Evolutionary conservation across 2,329 filamentous ascomycete genomes (phyloP).

Genomic region (Verticillium alfalfae): DNA sequence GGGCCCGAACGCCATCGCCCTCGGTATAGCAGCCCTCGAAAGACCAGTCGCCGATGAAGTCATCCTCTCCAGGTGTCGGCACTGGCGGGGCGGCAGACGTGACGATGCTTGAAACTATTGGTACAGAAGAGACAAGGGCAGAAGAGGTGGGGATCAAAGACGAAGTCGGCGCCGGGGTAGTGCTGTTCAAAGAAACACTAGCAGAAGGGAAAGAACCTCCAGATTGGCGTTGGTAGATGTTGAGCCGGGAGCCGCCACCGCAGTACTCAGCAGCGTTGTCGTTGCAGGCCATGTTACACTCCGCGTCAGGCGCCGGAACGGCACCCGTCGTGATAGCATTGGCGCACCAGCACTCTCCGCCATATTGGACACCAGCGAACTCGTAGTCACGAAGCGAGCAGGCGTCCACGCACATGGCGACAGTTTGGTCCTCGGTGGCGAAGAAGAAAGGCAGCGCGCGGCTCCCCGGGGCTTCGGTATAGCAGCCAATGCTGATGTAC

Average conservation of each 20-base stretch:
- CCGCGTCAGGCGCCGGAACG: constrained; percentile 18
- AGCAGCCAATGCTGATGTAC: constrained; percentile 9
- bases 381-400: constrained; percentile 20
- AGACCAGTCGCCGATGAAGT: constrained; percentile 18
- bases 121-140: not conserved
- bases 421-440: constrained; percentile 13
- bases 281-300: constrained; percentile 29
- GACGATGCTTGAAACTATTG: not conserved
- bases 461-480: constrained; percentile 13
- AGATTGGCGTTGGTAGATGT: constrained; percentile 22
- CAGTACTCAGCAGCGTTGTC: constrained; percentile 29
- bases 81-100: not conserved
- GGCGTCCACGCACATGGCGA: constrained; percentile 17
- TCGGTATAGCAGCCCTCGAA: constrained; percentile 32
- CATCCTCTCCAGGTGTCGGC: constrained; percentile 17
- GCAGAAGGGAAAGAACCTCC: constrained; percentile 1
- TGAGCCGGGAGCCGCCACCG: constrained; percentile 25
- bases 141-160: not conserved
- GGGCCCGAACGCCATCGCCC: constrained; percentile 20
- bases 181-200: constrained; percentile 1
- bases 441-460: constrained; percentile 14
- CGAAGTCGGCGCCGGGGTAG: not conserved
- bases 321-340: constrained; percentile 20
- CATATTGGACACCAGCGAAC: constrained; percentile 31
- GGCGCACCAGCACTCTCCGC: constrained; percentile 33